phyloP scores from a whole-genome alignment of 352 stramenopile genomes.

The Phytophthora melonis region DNA sequence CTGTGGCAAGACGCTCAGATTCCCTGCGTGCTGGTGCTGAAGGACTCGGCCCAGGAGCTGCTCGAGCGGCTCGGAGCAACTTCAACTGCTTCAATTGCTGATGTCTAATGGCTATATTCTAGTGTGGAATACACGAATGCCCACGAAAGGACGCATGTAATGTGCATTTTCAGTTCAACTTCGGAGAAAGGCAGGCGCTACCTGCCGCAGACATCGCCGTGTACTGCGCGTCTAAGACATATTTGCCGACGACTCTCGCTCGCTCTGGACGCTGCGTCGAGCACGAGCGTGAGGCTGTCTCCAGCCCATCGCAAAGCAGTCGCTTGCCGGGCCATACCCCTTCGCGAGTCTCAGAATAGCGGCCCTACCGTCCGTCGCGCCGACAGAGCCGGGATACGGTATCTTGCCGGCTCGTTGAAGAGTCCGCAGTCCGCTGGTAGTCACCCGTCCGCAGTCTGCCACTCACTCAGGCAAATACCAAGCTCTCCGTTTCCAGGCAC shows the following conservation, averaged over 20 bases:
- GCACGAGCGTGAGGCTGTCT: slow-evolving; percentile 17
- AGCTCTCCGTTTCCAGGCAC: neutral
- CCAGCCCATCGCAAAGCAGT: slow-evolving; percentile 8
- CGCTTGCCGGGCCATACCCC: neutral
- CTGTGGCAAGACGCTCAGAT: slow-evolving; percentile 70
- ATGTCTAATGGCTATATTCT: slow-evolving; percentile 11
- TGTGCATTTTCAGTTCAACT: neutral
- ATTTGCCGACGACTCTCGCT: slow-evolving; percentile 12
- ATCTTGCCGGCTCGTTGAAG: slow-evolving; percentile 37
- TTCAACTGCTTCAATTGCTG: neutral
- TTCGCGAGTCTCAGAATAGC: slow-evolving; percentile 7
- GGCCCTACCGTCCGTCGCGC: slow-evolving; percentile 3
- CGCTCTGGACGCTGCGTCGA: neutral
- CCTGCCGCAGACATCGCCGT: neutral
- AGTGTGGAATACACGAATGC: slow-evolving; percentile 3
- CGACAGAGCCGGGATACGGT: slow-evolving; percentile 26
- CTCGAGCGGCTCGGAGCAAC: slow-evolving; percentile 26
- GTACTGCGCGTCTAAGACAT: slow-evolving; percentile 2
- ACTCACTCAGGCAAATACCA: slow-evolving; percentile 1
- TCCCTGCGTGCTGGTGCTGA: slow-evolving; percentile 61
- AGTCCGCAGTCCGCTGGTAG: slow-evolving; percentile 25
- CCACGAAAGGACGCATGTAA: slow-evolving; percentile 26
- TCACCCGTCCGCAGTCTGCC: slow-evolving; percentile 14
- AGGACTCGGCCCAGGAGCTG: slow-evolving; percentile 46
- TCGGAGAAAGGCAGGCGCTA: neutral